phyloP scores from a whole-genome alignment of 345 rosid genomes.

The Cochlearia excelsa region DNA sequence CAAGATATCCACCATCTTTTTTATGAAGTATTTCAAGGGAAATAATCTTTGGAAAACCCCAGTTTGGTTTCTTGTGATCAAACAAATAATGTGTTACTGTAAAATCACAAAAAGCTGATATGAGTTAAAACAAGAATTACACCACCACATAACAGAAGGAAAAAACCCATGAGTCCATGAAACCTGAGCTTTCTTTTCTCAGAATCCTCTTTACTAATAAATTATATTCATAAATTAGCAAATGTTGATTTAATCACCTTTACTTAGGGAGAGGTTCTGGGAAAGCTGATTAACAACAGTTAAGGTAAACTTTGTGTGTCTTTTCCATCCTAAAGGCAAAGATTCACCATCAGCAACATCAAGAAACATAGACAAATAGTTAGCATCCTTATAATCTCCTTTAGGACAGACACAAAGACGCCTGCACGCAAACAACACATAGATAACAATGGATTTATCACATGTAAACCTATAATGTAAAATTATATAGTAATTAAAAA shows the following conservation, averaged over 20 bases:
- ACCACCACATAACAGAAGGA: too few relatives aligned
- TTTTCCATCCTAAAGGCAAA: slow-evolving; percentile 70
- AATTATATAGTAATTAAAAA: too few relatives aligned
- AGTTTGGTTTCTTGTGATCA: neutral
- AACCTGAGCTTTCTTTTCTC: too few relatives aligned
- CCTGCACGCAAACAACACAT: slow-evolving; percentile 35
- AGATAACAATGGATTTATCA: too few relatives aligned
- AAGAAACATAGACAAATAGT: slow-evolving; percentile 60
- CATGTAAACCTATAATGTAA: too few relatives aligned
- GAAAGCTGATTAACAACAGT: slow-evolving; percentile 59
- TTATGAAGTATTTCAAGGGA: neutral
- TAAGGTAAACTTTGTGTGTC: slow-evolving; percentile 42
- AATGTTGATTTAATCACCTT: neutral
- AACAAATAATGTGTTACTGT: neutral
- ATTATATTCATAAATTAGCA: too few relatives aligned
- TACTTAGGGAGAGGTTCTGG: slow-evolving; percentile 36
- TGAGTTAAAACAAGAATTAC: too few relatives aligned
- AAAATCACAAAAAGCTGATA: neutral
- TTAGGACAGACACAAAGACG: slow-evolving; percentile 58
- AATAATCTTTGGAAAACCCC: neutral
- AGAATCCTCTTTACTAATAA: too few relatives aligned
- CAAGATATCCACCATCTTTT: slow-evolving; percentile 32
- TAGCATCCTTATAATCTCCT: slow-evolving; percentile 59
- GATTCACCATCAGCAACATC: slow-evolving; percentile 62
- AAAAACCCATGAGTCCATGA: too few relatives aligned